Base-by-base conservation (phyloP, 768 basidiomycete genomes). In the Boletus rubroflammeus region DNA sequence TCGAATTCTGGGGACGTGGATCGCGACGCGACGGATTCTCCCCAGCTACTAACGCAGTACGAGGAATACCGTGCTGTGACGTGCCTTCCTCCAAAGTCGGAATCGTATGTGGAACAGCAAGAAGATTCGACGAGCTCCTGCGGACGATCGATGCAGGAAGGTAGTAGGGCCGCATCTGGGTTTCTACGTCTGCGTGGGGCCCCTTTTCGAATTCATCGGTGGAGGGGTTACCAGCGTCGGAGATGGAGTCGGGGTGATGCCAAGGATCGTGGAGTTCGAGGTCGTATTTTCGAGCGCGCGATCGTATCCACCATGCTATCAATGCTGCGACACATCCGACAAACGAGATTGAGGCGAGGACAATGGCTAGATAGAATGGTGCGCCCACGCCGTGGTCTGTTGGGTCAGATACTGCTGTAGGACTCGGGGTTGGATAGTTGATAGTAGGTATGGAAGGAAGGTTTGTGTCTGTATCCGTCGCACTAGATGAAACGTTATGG, bases 311-410 rank as follows among this genome's bases (percentile, higher is more conserved):
- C 76, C 77, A 81, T 0, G 79, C 76, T 31, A 80, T 61, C n/a
- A 82, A 58, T 36, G 79, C 75, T 15, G 76, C 64, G 32, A 82
- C 40, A 48, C 74, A 72, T 6, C 78, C 77, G 46, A 81, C 56
- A 32, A 75, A 71, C 17, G 74, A 72, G 54, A 85, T 72, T 0
- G 68, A 67, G 31, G 78, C 82, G 3, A 83, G 68, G n/a, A 73
- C 70, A 48, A 84, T 73, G 25, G 73, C 79, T 5, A 81, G 61
- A 58, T 83, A 83, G 60, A 81, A 75, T 35, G 78, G 75, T 1
- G 78, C 66, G 3, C 67, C 67, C 10, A 62, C 55, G 6, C 64
- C 64, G 14, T 62, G 64, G 38, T 57, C 62, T n/a, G 15, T 55
- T 6, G 70, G 52, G 15, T 55, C 26, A 5, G 65, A 50, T 21